Evolutionary conservation across 169 alveolate species (phyloP).

Genomic region (Plasmodium knowlesi): DNA sequence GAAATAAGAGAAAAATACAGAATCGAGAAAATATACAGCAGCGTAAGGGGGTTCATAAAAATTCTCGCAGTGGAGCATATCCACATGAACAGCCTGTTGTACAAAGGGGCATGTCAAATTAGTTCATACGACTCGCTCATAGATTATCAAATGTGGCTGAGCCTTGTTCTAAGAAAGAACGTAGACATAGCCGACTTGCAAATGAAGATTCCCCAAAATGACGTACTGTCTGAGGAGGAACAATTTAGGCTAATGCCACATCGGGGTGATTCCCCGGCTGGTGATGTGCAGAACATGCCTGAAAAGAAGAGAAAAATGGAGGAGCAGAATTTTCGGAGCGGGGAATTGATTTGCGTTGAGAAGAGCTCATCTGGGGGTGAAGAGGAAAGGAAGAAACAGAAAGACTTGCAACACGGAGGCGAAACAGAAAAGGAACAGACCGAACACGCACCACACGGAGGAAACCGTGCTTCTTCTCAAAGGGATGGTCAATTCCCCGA

Average conservation of each 20-base stretch:
- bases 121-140: slow-evolving; percentile 52
- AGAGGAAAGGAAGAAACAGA: not conserved
- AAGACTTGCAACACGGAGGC: not conserved
- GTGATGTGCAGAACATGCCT: not conserved
- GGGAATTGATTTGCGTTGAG: slow-evolving; percentile 67
- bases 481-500: slow-evolving; percentile 79
- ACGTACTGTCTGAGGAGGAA: slow-evolving; percentile 51
- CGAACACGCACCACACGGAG: not conserved
- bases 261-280: not conserved
- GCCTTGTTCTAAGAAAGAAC: slow-evolving; percentile 20
- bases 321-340: slow-evolving; percentile 49
- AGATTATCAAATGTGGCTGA: slow-evolving; percentile 64
- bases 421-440: not conserved
- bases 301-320: slow-evolving; percentile 7
- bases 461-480: slow-evolving; percentile 1
- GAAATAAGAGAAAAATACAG: slow-evolving; percentile 74
- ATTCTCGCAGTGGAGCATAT: slow-evolving; percentile 12
- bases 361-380: not conserved
- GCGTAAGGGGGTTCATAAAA: slow-evolving; percentile 50
- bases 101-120: slow-evolving; percentile 1
- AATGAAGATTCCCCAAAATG: slow-evolving; percentile 8
- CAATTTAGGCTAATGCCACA: slow-evolving; percentile 43
- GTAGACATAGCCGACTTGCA: slow-evolving; percentile 22
- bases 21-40: slow-evolving; percentile 49
- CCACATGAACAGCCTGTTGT: slow-evolving; percentile 10